Base-by-base conservation (phyloP, 75 land plant genomes). In the Cunninghamia lanceolata region DNA sequence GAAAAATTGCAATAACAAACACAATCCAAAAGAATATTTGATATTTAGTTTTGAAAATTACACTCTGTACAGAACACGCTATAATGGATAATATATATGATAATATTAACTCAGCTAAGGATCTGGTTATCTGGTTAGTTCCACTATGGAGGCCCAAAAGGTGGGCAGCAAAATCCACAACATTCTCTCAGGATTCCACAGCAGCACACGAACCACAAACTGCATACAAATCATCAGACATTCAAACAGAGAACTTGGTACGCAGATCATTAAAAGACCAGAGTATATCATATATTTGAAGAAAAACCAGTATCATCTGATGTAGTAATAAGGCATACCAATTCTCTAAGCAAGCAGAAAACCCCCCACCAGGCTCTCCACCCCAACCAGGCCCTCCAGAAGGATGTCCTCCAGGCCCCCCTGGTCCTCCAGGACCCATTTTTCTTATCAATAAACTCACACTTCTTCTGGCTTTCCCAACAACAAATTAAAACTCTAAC, bases 381-480 rank as follows among this genome's bases (percentile, higher is more conserved):
- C 73, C 73, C 52, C 52, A 50, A 50, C 52, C 52, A 50, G 53
- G 53, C 16, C 53, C 53, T 50, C 53, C 50, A 47, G 50, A n/a
- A n/a, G n/a, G n/a, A 14, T 4, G 59, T 5, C 68, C 68, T 1
- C 1, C 75, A 30, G 75, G 75, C 2, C 75, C 75, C 10, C 75
- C 75, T 2, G 75, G 75, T 0, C 75, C 75, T 73, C 75, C 75
- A 34, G 75, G 75, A 73, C 75, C 75, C 75, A 73, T 73, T 32
- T 32, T n/a, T 70, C 6, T 56, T 19, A 21, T 56, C 25, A 56
- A 19, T 56, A 19, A 25, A 63, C 9, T 63, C 28, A 25, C 68
- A 63, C 68, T 63, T 63, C 68, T 28, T 53, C 54, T 53, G 3
- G 9, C 9, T 50, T 50, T 50, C n/a, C n/a, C 25, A 56, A 56